These are phyloP conservation scores for Forsythia viridissima DNA, from an alignment of 257 asterid genomes.

Conservation along the genomic window DNA sequence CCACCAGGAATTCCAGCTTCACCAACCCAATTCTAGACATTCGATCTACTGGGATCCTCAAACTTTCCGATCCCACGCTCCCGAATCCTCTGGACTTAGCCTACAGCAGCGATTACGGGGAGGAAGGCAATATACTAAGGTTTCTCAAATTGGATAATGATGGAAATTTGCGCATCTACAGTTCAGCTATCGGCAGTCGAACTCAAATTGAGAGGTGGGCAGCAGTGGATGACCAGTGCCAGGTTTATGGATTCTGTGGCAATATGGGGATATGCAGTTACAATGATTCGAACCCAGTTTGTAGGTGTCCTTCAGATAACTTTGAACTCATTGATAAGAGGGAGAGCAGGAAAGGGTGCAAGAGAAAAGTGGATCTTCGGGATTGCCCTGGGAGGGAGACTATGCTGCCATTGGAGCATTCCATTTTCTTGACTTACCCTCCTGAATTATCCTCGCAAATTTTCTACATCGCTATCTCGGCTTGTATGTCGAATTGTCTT, in stretches of 20 bases:
- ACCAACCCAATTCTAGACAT: slow-evolving; percentile 53
- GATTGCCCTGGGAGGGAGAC: slow-evolving; percentile 49
- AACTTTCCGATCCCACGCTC: slow-evolving; percentile 52
- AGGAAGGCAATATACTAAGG: slow-evolving; percentile 51
- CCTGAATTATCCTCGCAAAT: slow-evolving; percentile 45
- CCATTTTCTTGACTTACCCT: slow-evolving; percentile 60
- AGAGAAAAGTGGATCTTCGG: slow-evolving; percentile 59
- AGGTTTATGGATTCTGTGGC: slow-evolving; percentile 82
- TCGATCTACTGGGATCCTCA: slow-evolving; percentile 50
- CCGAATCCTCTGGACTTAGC: slow-evolving; percentile 38
- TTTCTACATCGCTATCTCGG: slow-evolving; percentile 46
- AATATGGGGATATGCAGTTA: slow-evolving; percentile 77
- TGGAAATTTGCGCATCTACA: slow-evolving; percentile 80
- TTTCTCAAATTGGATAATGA: slow-evolving; percentile 64
- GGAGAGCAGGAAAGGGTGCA: slow-evolving; percentile 73
- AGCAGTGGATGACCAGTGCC: slow-evolving; percentile 79
- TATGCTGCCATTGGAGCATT: slow-evolving; percentile 59
- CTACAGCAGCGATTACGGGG: slow-evolving; percentile 69
- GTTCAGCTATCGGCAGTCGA: slow-evolving; percentile 55
- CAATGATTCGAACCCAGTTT: slow-evolving; percentile 55
- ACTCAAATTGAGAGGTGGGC: slow-evolving; percentile 57
- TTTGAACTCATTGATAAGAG: slow-evolving; percentile 50
- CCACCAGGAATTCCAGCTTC: slow-evolving; percentile 38
- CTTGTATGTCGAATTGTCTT: slow-evolving; percentile 68
- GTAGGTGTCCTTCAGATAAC: slow-evolving; percentile 73